phyloP scores from a whole-genome alignment of 2,329 filamentous ascomycete genomes.

The Cercospora zeae-maydis region DNA sequence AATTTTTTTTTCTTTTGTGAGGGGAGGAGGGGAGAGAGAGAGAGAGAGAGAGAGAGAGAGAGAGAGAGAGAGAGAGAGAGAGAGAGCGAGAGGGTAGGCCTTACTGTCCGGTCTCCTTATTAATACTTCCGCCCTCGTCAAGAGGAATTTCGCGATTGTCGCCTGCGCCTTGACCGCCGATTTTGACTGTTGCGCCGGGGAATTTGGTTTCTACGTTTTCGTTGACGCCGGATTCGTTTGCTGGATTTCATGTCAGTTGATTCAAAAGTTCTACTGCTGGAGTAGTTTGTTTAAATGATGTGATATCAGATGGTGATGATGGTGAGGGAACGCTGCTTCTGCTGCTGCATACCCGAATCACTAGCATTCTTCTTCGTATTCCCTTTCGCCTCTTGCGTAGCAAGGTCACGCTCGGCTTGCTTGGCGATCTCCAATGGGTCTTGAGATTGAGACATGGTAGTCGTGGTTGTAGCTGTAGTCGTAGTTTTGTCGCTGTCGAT shows the following conservation, averaged over 20 bases:
- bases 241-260: constrained; percentile 36
- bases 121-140: constrained; percentile 45
- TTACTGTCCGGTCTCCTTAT: constrained; percentile 41
- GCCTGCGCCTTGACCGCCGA: constrained; percentile 45
- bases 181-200: constrained; percentile 44
- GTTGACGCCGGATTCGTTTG: constrained; percentile 49
- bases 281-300: too few relatives aligned
- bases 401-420: constrained; percentile 49
- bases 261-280: too few relatives aligned
- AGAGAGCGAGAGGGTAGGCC: constrained; percentile 16
- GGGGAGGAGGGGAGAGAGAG: neutral
- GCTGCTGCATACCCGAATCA: constrained; percentile 15
- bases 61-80: neutral
- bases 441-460: constrained; percentile 44
- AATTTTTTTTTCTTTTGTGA: too few relatives aligned
- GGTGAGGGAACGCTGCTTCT: neutral
- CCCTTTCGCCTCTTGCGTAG: constrained; percentile 41
- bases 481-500: too few relatives aligned
- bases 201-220: constrained; percentile 41
- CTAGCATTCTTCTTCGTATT: constrained; percentile 19
- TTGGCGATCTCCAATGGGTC: constrained; percentile 45
- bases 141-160: constrained; percentile 49
- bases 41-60: neutral
- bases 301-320: too few relatives aligned
- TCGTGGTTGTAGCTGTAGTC: constrained; percentile 10